phyloP scores from a whole-genome alignment of 495 filamentous ascomycete species.

The Recurvomyces mirabilis region DNA sequence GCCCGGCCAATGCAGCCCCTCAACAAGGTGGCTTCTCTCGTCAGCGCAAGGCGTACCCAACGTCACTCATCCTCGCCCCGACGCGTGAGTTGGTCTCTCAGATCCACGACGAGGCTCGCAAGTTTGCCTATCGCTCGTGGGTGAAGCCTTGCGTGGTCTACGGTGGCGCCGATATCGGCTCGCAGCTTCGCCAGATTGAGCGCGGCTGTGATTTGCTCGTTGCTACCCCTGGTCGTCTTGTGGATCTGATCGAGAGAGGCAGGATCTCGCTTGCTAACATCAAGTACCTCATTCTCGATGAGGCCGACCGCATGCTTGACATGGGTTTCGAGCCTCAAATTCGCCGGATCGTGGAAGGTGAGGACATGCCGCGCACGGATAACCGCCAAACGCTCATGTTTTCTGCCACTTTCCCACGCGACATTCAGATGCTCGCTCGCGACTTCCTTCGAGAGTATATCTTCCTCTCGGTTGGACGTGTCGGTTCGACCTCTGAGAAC shows the following conservation, averaged over 20 bases:
- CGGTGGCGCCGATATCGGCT: constrained; percentile 95
- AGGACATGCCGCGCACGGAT: constrained; percentile 85
- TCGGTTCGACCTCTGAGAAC: constrained; percentile 99
- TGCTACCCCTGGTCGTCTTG: constrained; percentile 90
- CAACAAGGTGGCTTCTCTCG: constrained; percentile 61
- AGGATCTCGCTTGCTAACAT: constrained; percentile 94
- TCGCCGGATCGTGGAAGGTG: constrained; percentile 91
- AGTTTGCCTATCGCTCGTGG: constrained; percentile 98
- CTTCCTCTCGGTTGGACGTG: constrained; percentile 96
- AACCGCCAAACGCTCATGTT: constrained; percentile 98
- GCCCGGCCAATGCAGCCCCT: constrained; percentile 54
- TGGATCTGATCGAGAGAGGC: constrained; percentile 95
- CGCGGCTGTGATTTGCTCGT: constrained; percentile 95
- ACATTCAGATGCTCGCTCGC: constrained; percentile 96
- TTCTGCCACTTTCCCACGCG: constrained; percentile 94
- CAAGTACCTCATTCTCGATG: constrained; percentile 97
- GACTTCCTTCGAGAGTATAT: constrained; percentile 98
- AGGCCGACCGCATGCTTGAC: constrained; percentile 99
- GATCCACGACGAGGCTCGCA: constrained; percentile 94
- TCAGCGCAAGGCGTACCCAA: constrained; percentile 89
- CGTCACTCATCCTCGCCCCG: constrained; percentile 86
- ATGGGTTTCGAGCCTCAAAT: constrained; percentile 99
- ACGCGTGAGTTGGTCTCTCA: constrained; percentile 97
- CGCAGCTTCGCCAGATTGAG: constrained; percentile 93
- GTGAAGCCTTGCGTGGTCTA: constrained; percentile 97